Evolutionary conservation across 177 flowering plant genomes (phyloP).

Genomic region (Tripterygium wilfordii): DNA sequence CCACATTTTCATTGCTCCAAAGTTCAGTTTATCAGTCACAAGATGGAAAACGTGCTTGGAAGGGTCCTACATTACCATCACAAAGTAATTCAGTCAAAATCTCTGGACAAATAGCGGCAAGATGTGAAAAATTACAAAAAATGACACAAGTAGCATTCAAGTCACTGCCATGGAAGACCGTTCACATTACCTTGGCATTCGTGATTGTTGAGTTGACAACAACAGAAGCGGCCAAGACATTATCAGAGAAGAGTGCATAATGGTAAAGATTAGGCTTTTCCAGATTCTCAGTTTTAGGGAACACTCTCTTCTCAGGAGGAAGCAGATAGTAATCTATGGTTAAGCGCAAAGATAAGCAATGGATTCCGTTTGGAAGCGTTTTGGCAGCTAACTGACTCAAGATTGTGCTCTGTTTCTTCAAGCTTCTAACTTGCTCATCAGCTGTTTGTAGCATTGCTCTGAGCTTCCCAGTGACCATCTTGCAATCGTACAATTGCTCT

Average conservation of each 20-base stretch:
- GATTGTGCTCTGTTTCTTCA: constrained; percentile 97
- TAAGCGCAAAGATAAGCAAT: constrained; percentile 92
- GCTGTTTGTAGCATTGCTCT: constrained; percentile 99
- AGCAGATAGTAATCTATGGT: constrained; percentile 90
- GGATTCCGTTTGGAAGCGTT: constrained; percentile 95
- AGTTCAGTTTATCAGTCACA: constrained; percentile 91
- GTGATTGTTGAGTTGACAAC: constrained; percentile 87
- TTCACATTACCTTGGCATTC: constrained; percentile 77
- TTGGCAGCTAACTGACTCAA: constrained; percentile 95
- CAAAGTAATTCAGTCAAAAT: constrained; percentile 12
- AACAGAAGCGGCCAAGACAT: constrained; percentile 96
- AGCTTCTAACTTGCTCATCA: constrained; percentile 93
- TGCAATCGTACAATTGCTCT: constrained; percentile 84
- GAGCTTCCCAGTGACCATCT: constrained; percentile 77
- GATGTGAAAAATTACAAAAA: no score
- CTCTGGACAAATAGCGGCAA: no score
- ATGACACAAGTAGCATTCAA: no score
- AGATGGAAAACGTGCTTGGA: constrained; percentile 95
- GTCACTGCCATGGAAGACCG: no score
- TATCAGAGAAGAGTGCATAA: constrained; percentile 90
- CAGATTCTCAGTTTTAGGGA: constrained; percentile 84
- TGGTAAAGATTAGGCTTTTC: constrained; percentile 84
- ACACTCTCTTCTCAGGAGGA: constrained; percentile 76
- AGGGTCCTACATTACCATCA: constrained; percentile 67
- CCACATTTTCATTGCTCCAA: constrained; percentile 99